Percentiles rank a stretch among this genome's conserved stretches.
Evolutionary conservation across 768 basidiomycete species (phyloP).

Genomic region (Lepiota venenata): DNA sequence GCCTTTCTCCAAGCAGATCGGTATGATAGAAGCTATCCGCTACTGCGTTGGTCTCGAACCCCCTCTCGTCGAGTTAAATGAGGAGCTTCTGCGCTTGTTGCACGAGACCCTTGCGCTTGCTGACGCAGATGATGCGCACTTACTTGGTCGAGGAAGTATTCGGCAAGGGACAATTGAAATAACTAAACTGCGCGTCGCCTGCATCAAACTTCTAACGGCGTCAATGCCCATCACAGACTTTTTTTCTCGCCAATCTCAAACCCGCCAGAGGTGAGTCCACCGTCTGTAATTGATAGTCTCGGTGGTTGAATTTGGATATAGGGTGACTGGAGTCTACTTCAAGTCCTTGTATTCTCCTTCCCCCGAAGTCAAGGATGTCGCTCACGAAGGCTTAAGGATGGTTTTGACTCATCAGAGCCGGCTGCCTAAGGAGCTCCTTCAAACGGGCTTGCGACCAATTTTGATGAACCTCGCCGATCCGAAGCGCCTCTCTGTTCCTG

Average conservation of each 20-base stretch:
- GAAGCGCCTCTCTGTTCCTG: slow-evolving; percentile 87
- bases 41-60: slow-evolving; percentile 90
- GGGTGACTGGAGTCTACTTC: slow-evolving; percentile 95
- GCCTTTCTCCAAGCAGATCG: slow-evolving; percentile 93
- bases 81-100: slow-evolving; percentile 86
- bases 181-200: slow-evolving; percentile 87
- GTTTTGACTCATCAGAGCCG: slow-evolving; percentile 88
- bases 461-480: slow-evolving; percentile 98
- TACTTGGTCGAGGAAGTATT: slow-evolving; percentile 69
- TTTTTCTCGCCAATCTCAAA: slow-evolving; percentile 79
- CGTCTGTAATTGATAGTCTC: background rate
- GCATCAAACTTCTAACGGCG: slow-evolving; percentile 89
- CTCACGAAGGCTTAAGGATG: slow-evolving; percentile 88
- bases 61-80: slow-evolving; percentile 86
- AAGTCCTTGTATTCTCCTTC: slow-evolving; percentile 95
- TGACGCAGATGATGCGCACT: slow-evolving; percentile 88
- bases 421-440: slow-evolving; percentile 91
- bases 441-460: slow-evolving; percentile 93
- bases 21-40: slow-evolving; percentile 95
- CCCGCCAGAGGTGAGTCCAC: slow-evolving; percentile 70
- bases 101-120: slow-evolving; percentile 94
- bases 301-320: slow-evolving; percentile 24
- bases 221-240: slow-evolving; percentile 96
- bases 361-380: slow-evolving; percentile 90
- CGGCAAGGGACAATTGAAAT: slow-evolving; percentile 81